These are phyloP conservation scores for Plasmodium vivax DNA, from an alignment of 169 alveolate genomes.

Conservation along the genomic window DNA sequence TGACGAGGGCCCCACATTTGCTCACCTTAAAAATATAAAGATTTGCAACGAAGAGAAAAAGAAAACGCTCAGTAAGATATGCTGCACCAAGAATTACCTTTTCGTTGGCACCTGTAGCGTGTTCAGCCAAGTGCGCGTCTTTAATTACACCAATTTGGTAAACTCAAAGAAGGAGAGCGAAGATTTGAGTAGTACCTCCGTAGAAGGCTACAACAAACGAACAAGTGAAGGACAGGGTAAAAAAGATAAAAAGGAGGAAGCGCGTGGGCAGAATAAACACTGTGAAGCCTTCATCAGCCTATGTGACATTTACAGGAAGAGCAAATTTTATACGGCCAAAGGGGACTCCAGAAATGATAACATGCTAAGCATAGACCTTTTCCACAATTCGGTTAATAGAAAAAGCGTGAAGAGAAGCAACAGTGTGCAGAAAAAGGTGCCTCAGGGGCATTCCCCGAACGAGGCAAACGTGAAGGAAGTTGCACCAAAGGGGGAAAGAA, in stretches of 20 bases:
- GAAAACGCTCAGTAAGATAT: conserved; percentile 42
- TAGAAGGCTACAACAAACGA: neutral
- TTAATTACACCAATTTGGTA: conserved; percentile 46
- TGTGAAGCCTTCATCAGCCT: conserved; percentile 7
- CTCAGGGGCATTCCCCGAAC: neutral
- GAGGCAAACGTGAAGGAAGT: neutral
- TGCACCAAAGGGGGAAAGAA: neutral
- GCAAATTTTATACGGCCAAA: conserved; percentile 6
- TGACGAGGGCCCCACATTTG: neutral
- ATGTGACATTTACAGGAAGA: conserved; percentile 34
- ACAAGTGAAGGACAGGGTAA: neutral
- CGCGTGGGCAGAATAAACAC: neutral
- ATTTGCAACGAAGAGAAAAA: conserved; percentile 42
- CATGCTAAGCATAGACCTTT: neutral
- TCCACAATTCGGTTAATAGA: neutral
- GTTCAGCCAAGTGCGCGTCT: conserved; percentile 53
- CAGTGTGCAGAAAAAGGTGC: neutral
- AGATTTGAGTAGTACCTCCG: neutral
- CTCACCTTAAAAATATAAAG: conserved; percentile 23
- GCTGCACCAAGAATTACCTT: conserved; percentile 58
- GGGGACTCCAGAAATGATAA: neutral
- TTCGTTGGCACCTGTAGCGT: conserved; percentile 37
- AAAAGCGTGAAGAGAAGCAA: neutral
- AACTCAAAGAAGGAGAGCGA: conserved; percentile 4
- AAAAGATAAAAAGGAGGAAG: neutral